Evolutionary conservation across 768 basidiomycete species (phyloP).

Genomic region (Mycena metata): DNA sequence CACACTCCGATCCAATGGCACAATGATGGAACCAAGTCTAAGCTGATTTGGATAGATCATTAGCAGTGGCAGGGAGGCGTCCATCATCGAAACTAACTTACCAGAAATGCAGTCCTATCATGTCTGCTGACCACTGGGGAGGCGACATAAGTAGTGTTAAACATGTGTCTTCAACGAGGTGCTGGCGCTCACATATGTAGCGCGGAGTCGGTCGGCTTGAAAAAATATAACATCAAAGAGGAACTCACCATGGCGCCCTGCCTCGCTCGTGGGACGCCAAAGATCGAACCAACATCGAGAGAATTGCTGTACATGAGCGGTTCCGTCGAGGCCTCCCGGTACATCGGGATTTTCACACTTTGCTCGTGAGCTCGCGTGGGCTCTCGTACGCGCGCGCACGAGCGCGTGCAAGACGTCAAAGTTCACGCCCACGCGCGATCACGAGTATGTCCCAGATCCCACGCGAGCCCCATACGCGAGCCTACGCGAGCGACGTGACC

Average conservation of each 20-base stretch:
- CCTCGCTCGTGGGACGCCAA: not conserved
- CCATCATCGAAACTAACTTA: constrained; percentile 5
- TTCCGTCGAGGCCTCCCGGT: not conserved
- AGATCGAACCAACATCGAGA: not conserved
- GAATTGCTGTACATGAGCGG: not conserved
- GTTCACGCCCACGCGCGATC: too few relatives aligned
- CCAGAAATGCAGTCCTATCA: not conserved
- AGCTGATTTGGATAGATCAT: not conserved
- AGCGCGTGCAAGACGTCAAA: too few relatives aligned
- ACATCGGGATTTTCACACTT: too few relatives aligned
- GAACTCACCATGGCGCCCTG: not conserved
- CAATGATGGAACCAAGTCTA: not conserved
- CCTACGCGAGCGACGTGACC: too few relatives aligned
- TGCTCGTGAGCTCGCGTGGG: too few relatives aligned
- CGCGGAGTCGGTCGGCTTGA: not conserved
- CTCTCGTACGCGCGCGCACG: too few relatives aligned
- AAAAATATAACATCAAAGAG: not conserved
- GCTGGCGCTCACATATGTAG: not conserved
- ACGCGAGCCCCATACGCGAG: too few relatives aligned
- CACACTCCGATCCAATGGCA: not conserved
- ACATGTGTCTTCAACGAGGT: not conserved
- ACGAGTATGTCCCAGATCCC: too few relatives aligned
- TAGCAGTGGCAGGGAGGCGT: not conserved
- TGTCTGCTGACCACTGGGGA: too few relatives aligned
- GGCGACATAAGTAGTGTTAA: not conserved